Evolutionary conservation across 176 grass and related monocot genomes (phyloP).

Genomic region (Olyra latifolia): DNA sequence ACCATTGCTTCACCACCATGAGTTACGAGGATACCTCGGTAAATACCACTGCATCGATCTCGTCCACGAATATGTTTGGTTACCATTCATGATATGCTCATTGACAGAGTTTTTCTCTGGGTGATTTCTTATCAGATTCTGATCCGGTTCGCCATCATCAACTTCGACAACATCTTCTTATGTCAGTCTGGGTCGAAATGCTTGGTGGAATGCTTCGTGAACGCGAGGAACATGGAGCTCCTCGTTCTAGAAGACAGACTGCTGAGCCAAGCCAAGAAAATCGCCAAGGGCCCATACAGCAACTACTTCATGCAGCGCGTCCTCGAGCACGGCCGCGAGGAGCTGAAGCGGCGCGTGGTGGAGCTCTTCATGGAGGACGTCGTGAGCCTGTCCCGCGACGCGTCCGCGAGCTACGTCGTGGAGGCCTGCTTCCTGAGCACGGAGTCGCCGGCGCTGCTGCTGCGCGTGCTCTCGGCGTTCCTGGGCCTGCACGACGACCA

Average conservation of each 20-base stretch:
- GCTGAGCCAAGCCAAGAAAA: not conserved
- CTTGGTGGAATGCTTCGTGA: conserved; percentile 12
- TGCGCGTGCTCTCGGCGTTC: conserved; percentile 21
- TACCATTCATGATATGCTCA: too few species aligned
- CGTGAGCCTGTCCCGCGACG: not conserved
- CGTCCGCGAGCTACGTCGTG: conserved; percentile 48
- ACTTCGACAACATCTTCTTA: not conserved
- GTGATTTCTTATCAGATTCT: not conserved
- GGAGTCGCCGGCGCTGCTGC: not conserved
- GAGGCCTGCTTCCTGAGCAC: conserved; percentile 32
- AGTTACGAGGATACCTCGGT: conserved; percentile 4
- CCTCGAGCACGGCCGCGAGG: not conserved
- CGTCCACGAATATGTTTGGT: too few species aligned
- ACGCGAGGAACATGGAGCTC: not conserved
- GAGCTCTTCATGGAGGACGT: conserved; percentile 22
- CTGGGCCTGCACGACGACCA: not conserved
- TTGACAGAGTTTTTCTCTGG: not conserved
- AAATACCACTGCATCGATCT: not conserved
- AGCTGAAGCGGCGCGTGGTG: not conserved
- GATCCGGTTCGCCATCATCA: not conserved
- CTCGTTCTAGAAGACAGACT: not conserved
- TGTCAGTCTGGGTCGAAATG: conserved; percentile 20
- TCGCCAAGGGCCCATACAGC: conserved; percentile 28
- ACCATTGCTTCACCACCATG: conserved; percentile 15
- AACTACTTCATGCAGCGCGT: conserved; percentile 48